These are phyloP conservation scores for Cladosporium sp. DNA, from an alignment of 2,329 filamentous ascomycete genomes.

Conservation along the genomic window DNA sequence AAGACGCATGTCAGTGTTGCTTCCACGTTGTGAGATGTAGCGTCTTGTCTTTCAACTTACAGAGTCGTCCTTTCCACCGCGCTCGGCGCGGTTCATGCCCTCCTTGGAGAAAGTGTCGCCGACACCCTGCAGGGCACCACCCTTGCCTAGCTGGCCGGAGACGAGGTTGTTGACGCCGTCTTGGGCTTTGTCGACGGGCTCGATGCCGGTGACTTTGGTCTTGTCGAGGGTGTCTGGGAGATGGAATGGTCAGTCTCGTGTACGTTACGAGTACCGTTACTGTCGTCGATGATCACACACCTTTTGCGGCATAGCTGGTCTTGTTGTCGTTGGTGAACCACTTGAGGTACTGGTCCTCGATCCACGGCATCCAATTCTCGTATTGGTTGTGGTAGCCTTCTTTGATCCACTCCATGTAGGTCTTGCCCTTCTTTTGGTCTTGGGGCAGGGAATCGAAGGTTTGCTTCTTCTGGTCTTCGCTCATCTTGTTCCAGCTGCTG, in stretches of 20 bases:
- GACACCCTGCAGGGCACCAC: constrained; percentile 61
- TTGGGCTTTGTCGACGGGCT: constrained; percentile 65
- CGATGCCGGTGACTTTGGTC: constrained; percentile 64
- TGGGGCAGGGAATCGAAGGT: constrained; percentile 29
- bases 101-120: constrained; percentile 61
- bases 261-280: too few relatives aligned
- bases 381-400: constrained; percentile 68
- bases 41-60: not conserved
- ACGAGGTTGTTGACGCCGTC: constrained; percentile 62
- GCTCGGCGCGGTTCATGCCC: constrained; percentile 62
- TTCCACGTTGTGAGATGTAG: not conserved
- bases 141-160: constrained; percentile 62
- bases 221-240: constrained; percentile 60
- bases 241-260: not conserved
- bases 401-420: constrained; percentile 54
- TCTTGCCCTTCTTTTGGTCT: constrained; percentile 30
- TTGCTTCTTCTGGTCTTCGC: constrained; percentile 32
- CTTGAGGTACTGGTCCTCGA: constrained; percentile 67
- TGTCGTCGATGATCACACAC: constrained; percentile 38
- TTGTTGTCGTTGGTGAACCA: constrained; percentile 78
- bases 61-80: constrained; percentile 58
- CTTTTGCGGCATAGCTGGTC: constrained; percentile 65
- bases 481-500: constrained; percentile 32
- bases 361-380: constrained; percentile 71
- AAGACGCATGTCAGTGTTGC: constrained; percentile 18